These are phyloP conservation scores for Batrachochytrium dendrobatidis DNA, from an alignment of 371 early-diverging fungal genomes.

Conservation along the genomic window DNA sequence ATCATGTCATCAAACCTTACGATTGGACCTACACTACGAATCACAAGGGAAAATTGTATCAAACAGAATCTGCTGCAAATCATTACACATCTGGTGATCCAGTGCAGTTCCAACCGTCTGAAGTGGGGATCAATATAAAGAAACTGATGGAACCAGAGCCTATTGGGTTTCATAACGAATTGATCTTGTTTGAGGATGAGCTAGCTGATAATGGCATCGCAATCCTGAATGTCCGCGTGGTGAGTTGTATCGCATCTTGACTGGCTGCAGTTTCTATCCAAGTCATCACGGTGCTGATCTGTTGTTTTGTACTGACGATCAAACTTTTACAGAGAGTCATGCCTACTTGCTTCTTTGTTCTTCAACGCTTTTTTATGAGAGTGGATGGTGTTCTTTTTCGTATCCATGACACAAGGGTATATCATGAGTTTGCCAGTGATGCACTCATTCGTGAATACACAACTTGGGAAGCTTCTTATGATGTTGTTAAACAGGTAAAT, in stretches of 20 bases:
- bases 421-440: constrained; percentile 71
- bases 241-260: constrained; percentile 26
- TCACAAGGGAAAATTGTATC: constrained; percentile 57
- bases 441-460: constrained; percentile 66
- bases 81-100: background rate
- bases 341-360: constrained; percentile 80
- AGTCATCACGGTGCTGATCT: background rate
- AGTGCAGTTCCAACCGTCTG: constrained; percentile 20
- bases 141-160: constrained; percentile 68
- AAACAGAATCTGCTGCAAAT: background rate
- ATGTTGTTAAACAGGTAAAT: constrained; percentile 40
- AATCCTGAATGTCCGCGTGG: constrained; percentile 68
- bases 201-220: constrained; percentile 91
- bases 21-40: constrained; percentile 88
- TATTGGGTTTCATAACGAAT: constrained; percentile 85
- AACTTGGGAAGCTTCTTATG: constrained; percentile 16
- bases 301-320: too few species aligned
- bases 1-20: constrained; percentile 78
- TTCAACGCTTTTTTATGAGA: constrained; percentile 81
- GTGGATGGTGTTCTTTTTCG: constrained; percentile 91
- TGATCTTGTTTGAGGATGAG: constrained; percentile 91
- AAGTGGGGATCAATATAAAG: constrained; percentile 60
- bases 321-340: constrained; percentile 72
- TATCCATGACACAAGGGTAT: constrained; percentile 78
- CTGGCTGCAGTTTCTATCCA: background rate